These are phyloP conservation scores for Dactylellina cionopaga DNA, from an alignment of 2,329 filamentous ascomycete genomes.

Conservation along the genomic window DNA sequence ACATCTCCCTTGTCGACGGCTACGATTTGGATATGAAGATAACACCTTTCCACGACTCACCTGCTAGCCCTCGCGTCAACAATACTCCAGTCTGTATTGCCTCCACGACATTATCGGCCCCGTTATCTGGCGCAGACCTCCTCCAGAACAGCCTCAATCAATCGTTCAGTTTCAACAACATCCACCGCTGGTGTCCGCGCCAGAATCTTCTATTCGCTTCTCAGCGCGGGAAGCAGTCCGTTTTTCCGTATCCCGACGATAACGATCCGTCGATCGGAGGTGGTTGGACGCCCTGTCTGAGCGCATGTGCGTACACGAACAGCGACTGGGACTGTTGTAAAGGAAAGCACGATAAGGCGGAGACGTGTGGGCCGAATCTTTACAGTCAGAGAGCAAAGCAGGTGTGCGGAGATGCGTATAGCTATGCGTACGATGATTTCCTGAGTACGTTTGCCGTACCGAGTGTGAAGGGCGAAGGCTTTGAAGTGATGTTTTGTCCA, in stretches of 20 bases:
- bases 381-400: constrained; percentile 77
- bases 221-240: constrained; percentile 67
- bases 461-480: constrained; percentile 71
- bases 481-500: constrained; percentile 82
- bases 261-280: constrained; percentile 71
- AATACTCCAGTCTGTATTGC: constrained; percentile 55
- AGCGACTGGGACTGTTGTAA: constrained; percentile 78
- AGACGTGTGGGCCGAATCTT: constrained; percentile 72
- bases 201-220: constrained; percentile 76
- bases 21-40: constrained; percentile 80
- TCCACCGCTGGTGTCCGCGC: constrained; percentile 82
- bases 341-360: constrained; percentile 72
- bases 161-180: constrained; percentile 60
- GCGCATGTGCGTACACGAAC: constrained; percentile 77
- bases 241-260: constrained; percentile 77
- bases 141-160: constrained; percentile 59
- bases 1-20: constrained; percentile 84
- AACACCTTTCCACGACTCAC: constrained; percentile 51
- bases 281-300: constrained; percentile 78
- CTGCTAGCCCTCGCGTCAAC: constrained; percentile 43
- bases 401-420: constrained; percentile 86
- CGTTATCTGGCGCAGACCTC: constrained; percentile 61
- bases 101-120: neutral
- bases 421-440: constrained; percentile 73
- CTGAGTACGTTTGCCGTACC: constrained; percentile 72